A percentile compares a stretch with the other conserved stretches of the same genome.
Evolutionary conservation across 2,329 filamentous ascomycete species (phyloP).

Genomic region (Tolypocladium tropicale): DNA sequence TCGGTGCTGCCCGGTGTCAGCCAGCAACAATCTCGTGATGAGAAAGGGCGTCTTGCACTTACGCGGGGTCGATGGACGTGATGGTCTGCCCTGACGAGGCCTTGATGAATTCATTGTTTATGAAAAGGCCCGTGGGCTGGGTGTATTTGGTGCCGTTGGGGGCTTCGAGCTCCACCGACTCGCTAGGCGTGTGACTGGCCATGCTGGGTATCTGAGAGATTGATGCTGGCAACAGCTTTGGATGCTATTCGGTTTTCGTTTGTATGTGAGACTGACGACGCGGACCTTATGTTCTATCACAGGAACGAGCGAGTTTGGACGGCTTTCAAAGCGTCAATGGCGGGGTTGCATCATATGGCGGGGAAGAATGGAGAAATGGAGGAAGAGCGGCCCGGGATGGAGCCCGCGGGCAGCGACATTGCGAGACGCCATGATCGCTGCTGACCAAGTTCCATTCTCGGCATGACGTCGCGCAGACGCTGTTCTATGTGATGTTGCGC

Average conservation of each 20-base stretch:
- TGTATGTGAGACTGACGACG: neutral
- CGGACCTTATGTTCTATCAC: neutral
- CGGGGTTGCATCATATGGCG: neutral
- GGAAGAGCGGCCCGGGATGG: neutral
- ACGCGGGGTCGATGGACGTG: constrained; percentile 45
- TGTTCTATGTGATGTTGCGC: too few relatives aligned
- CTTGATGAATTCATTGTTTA: constrained; percentile 66
- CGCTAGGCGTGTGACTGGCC: neutral
- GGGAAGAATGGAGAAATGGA: neutral
- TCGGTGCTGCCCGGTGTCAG: constrained; percentile 22
- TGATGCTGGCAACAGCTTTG: neutral
- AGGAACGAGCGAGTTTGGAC: neutral
- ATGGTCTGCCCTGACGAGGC: constrained; percentile 45
- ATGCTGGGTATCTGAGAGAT: neutral
- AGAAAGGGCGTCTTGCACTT: constrained; percentile 1
- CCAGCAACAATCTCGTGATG: neutral
- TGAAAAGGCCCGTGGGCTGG: constrained; percentile 62
- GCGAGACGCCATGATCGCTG: neutral
- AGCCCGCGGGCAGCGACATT: neutral
- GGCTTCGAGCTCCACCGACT: constrained; percentile 14
- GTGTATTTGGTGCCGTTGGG: constrained; percentile 56
- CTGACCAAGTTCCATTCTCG: neutral
- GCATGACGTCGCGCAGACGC: neutral
- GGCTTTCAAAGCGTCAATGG: neutral
- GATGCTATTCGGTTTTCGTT: neutral